These are phyloP conservation scores for Leptographium wingfieldii DNA, from an alignment of 2,329 filamentous ascomycete species.

Conservation along the genomic window DNA sequence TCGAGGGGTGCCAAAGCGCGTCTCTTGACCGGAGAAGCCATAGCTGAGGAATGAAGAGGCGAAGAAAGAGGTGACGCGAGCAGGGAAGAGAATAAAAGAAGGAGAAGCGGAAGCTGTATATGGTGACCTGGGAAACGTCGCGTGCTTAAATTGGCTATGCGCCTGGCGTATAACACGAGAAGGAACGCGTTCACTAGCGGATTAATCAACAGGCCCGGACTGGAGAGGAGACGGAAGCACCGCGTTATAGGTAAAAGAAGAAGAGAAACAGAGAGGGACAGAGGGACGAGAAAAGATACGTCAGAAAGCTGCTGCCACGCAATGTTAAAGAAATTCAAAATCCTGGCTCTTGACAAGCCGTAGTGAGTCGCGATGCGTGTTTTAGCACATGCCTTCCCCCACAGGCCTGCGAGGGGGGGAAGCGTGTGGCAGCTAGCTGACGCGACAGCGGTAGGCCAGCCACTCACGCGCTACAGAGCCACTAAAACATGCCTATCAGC, in stretches of 20 bases:
- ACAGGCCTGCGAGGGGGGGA: neutral
- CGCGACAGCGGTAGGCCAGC: neutral
- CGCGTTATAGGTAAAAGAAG: neutral
- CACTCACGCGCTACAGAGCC: neutral
- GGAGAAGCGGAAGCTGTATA: neutral
- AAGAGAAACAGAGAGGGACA: neutral
- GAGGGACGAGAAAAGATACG: neutral
- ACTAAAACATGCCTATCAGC: neutral
- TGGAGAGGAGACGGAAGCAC: neutral
- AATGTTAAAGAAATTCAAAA: neutral
- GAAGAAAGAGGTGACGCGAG: neutral
- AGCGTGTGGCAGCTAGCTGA: neutral
- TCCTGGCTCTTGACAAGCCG: neutral
- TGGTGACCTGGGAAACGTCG: too few relatives aligned
- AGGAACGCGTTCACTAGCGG: neutral
- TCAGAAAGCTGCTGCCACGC: neutral
- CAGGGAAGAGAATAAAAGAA: neutral
- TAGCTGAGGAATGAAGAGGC: neutral
- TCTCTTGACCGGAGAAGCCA: slow-evolving; percentile 28
- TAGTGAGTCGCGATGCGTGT: slow-evolving; percentile 3
- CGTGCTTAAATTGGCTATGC: too few relatives aligned
- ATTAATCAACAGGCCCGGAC: neutral
- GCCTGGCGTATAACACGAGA: too few relatives aligned
- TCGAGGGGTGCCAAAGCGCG: slow-evolving; percentile 35
- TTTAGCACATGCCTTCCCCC: neutral